Evolutionary conservation across 1,284 basidiomycete genomes (phyloP), one percentile per base, ranked within the genome.

Genomic region (Rhodotorula sp.): DNA sequence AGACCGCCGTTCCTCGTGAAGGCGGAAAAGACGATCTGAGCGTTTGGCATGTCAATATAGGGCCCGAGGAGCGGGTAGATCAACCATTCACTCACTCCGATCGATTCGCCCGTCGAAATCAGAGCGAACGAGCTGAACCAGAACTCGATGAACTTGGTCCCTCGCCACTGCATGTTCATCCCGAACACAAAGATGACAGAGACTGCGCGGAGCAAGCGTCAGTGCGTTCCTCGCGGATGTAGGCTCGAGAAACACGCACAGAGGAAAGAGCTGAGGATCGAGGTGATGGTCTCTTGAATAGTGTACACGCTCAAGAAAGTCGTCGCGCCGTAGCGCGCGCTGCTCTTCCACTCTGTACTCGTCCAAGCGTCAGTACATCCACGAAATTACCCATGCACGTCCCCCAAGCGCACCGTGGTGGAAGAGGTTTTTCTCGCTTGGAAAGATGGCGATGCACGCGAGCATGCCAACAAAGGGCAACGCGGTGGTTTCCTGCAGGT

Each of bases 291-390:
- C 70, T 83, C 83, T 18, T 83, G 80, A 6, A 82, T 55, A 0
- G 82, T 82, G 72, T 83, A 84, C n/a, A 80, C 79, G 44, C 81
- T 68, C 37, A 84, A 66, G 62, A 84, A 84, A 0, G 83, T 81
- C 3, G 77, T 77, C 3, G 81, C 77, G 0, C 79, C 80, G 69
- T 84, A 83, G 1, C 80, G 73, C 2, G 82, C 83, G 42, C 79
- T 79, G 22, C 78, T 80, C 30, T 75, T 73, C 46, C 76, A 77
- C 68, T 84, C 60, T 56, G 55, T 33, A 20, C 2, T 18, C 30
- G 20, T 18, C 6, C n/a, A 29, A 17, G 18, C 44, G 22, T 58
- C 26, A 58, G 55, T 56, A 7, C 8, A 37, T 8, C 30, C 22
- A n/a, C n/a, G 24, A 33, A 14, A 1, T 53, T 6, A 4, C 22